phyloP scores from a whole-genome alignment of 257 asterid species.

The Osmanthus fragrans region DNA sequence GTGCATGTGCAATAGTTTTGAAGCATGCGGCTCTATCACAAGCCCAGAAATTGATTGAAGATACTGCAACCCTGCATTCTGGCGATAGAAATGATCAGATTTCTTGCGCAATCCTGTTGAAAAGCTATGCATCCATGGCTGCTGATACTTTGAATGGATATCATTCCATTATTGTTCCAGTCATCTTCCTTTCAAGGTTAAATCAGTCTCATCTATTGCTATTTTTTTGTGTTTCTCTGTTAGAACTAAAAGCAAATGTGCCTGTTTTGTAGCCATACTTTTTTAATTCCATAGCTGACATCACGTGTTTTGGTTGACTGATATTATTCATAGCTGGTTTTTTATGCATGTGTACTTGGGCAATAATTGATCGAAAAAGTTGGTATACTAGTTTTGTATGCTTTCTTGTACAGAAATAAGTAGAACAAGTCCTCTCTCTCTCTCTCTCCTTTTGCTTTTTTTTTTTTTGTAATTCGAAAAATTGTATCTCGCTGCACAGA shows the following conservation, averaged over 20 bases:
- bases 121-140: conserved; percentile 86
- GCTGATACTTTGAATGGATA: conserved; percentile 80
- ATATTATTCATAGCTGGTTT: not conserved
- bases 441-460: no score
- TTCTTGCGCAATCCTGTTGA: conserved; percentile 84
- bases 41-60: conserved; percentile 88
- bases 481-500: conserved; percentile 13
- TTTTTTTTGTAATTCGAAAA: not conserved
- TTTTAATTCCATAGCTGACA: conserved; percentile 1
- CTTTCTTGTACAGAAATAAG: not conserved
- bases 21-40: conserved; percentile 76
- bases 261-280: conserved; percentile 11
- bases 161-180: conserved; percentile 75
- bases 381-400: not conserved
- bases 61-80: conserved; percentile 75
- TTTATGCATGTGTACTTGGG: conserved; percentile 7
- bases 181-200: conserved; percentile 89
- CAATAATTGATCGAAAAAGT: conserved; percentile 5
- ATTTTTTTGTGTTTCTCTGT: conserved; percentile 6
- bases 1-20: conserved; percentile 89
- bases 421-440: not conserved
- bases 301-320: conserved; percentile 16
- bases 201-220: conserved; percentile 19
- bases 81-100: conserved; percentile 88
- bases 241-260: conserved; percentile 5